Conservation (phyloP, 2,329 filamentous ascomycete genomes). For the Aspergillus puulaauensis region DNA sequence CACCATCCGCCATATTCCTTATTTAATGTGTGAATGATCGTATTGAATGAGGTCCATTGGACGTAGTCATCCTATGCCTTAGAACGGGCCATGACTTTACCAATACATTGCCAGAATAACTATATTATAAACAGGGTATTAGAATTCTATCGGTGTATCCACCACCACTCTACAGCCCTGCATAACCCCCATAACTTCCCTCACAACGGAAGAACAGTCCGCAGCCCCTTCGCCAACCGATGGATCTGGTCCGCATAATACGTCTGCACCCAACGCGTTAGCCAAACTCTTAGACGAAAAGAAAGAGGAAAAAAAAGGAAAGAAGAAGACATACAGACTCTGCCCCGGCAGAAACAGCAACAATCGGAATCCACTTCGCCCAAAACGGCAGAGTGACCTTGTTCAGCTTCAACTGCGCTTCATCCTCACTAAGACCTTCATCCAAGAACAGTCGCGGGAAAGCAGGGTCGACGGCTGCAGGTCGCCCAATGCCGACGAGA, state of each 20-base stretch:
- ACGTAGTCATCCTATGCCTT: no score
- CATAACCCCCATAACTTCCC: background rate
- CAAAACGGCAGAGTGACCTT: slow-evolving; percentile 26
- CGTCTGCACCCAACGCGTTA: slow-evolving; percentile 8
- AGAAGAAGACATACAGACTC: slow-evolving; percentile 28
- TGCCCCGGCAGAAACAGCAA: slow-evolving; percentile 29
- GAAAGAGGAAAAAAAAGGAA: background rate
- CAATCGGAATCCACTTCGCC: slow-evolving; percentile 22
- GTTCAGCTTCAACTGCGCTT: slow-evolving; percentile 25
- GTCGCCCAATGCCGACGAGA: slow-evolving; percentile 50
- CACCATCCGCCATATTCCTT: no score
- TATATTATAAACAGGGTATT: no score
- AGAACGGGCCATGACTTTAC: no score
- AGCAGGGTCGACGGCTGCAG: slow-evolving; percentile 46
- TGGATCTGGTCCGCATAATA: slow-evolving; percentile 31
- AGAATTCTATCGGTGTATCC: background rate
- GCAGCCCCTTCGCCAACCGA: slow-evolving; percentile 25
- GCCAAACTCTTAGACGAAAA: background rate
- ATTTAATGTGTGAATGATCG: no score
- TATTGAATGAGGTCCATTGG: no score
- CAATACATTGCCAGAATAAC: no score
- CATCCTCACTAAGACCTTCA: slow-evolving; percentile 25
- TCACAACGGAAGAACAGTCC: slow-evolving; percentile 15
- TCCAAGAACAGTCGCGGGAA: slow-evolving; percentile 38
- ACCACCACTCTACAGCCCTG: background rate